A percentile compares a stretch with the other conserved stretches of the same genome.
Evolutionary conservation across 805 yeast genomes (phyloP).

Genomic region (Wickerhamomyces canadensis): DNA sequence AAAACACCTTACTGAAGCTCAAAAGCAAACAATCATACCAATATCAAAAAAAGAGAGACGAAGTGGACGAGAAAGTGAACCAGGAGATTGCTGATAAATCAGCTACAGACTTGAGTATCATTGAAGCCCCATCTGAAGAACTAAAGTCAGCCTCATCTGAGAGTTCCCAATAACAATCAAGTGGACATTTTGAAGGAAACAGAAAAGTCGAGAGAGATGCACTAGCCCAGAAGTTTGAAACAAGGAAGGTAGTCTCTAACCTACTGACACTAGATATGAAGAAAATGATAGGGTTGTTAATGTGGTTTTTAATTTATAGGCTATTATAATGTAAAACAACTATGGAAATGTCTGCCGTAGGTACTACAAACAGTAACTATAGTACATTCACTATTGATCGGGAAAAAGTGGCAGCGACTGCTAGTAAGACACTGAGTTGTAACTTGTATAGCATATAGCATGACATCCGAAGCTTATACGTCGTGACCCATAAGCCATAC

Average conservation of each 20-base stretch:
- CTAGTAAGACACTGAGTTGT: no score
- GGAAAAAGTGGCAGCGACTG: no score
- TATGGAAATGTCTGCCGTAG: neutral
- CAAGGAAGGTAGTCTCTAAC: neutral
- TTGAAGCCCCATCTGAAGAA: slow-evolving; percentile 2
- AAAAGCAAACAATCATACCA: slow-evolving; percentile 21
- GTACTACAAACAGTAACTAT: no score
- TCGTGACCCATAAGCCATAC: no score
- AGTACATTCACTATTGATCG: no score
- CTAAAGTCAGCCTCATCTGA: no score
- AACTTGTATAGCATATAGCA: no score
- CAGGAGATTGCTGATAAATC: slow-evolving; percentile 5
- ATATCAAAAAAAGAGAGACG: slow-evolving; percentile 16
- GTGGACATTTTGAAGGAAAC: neutral
- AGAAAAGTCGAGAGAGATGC: neutral
- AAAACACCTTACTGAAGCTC: slow-evolving; percentile 49
- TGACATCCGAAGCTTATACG: no score
- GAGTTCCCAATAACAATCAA: slow-evolving; percentile 2
- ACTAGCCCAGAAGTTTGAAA: neutral
- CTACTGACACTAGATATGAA: slow-evolving; percentile 9
- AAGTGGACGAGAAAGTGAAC: slow-evolving; percentile 16
- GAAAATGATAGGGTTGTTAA: slow-evolving; percentile 10
- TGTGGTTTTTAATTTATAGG: slow-evolving; percentile 15
- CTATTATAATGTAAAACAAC: slow-evolving; percentile 1
- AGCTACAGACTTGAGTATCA: slow-evolving; percentile 3